Evolutionary conservation across 1,284 basidiomycete species (phyloP).

Genomic region (Sanghuangporus weigelae): DNA sequence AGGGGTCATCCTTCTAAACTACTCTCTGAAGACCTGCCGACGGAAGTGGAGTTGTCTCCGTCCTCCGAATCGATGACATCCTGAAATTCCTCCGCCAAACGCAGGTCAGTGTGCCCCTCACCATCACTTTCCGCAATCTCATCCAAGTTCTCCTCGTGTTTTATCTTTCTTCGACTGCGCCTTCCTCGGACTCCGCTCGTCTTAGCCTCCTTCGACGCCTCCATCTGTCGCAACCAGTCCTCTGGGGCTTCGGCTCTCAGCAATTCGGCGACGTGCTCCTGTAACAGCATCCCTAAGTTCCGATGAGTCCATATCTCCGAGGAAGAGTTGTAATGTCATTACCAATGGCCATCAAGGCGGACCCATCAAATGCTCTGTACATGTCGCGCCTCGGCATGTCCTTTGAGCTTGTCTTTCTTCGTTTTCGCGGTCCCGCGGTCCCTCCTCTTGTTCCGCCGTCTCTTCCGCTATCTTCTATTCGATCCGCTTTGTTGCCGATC

Average conservation of each 20-base stretch:
- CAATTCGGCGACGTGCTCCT: slow-evolving; percentile 50
- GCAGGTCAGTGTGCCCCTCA: background rate
- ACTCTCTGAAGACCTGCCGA: background rate
- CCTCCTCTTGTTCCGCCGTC: background rate
- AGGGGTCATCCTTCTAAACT: background rate
- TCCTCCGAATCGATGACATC: slow-evolving; percentile 16
- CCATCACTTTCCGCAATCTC: background rate
- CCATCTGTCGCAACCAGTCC: slow-evolving; percentile 36
- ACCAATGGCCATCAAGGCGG: slow-evolving; percentile 68
- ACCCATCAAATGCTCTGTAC: slow-evolving; percentile 70
- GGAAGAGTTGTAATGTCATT: slow-evolving; percentile 18
- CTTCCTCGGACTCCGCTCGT: background rate
- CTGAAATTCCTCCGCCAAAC: background rate
- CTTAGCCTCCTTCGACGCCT: slow-evolving; percentile 3
- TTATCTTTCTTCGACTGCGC: background rate
- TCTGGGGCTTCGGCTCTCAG: slow-evolving; percentile 37
- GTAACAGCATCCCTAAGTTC: slow-evolving; percentile 55
- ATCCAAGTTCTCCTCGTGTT: background rate
- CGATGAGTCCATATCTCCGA: slow-evolving; percentile 8
- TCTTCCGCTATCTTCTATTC: slow-evolving; percentile 10
- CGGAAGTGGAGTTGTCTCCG: slow-evolving; percentile 4
- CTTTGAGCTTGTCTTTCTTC: slow-evolving; percentile 20
- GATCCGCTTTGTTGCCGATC: slow-evolving; percentile 5
- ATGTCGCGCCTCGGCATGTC: slow-evolving; percentile 43
- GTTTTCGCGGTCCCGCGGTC: background rate